Conservation (phyloP, 805 yeast species). For the Yarrowia sp. region DNA sequence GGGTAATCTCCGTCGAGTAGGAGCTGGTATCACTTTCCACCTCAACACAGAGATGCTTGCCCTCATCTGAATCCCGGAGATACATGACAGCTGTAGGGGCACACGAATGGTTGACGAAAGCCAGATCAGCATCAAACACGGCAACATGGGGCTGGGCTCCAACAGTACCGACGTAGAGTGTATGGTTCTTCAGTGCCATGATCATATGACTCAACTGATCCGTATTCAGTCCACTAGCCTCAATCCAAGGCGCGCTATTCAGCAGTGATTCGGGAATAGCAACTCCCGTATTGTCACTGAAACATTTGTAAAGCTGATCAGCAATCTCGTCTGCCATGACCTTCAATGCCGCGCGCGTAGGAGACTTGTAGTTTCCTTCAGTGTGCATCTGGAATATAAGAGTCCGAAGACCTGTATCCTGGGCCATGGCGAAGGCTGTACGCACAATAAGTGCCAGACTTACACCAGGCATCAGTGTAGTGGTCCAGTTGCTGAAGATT, state of each 20-base stretch:
- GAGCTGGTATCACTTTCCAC: neutral
- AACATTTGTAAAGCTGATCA: neutral
- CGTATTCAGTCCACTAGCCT: neutral
- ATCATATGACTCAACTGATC: slow-evolving; percentile 3
- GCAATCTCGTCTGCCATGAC: slow-evolving; percentile 9
- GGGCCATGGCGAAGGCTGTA: slow-evolving; percentile 16
- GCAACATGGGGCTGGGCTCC: slow-evolving; percentile 15
- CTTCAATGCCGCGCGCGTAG: neutral
- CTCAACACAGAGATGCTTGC: slow-evolving; percentile 13
- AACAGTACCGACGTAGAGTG: slow-evolving; percentile 1
- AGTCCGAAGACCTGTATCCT: neutral
- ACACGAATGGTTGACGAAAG: slow-evolving; percentile 21
- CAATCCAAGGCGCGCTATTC: slow-evolving; percentile 18
- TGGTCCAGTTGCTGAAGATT: slow-evolving; percentile 8
- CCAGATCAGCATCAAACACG: neutral
- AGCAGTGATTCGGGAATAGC: slow-evolving; percentile 1
- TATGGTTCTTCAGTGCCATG: slow-evolving; percentile 4
- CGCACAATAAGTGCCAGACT: slow-evolving; percentile 16
- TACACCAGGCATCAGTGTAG: neutral
- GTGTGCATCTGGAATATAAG: slow-evolving; percentile 11
- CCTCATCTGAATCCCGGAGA: neutral
- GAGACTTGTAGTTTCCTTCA: slow-evolving; percentile 18
- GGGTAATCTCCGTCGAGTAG: neutral
- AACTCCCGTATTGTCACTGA: neutral
- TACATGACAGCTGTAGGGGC: slow-evolving; percentile 17